Percentiles rank a stretch among this genome's conserved stretches.
phyloP scores from a whole-genome alignment of 1,284 basidiomycete species.

The Ceraceosorus bombacis region DNA sequence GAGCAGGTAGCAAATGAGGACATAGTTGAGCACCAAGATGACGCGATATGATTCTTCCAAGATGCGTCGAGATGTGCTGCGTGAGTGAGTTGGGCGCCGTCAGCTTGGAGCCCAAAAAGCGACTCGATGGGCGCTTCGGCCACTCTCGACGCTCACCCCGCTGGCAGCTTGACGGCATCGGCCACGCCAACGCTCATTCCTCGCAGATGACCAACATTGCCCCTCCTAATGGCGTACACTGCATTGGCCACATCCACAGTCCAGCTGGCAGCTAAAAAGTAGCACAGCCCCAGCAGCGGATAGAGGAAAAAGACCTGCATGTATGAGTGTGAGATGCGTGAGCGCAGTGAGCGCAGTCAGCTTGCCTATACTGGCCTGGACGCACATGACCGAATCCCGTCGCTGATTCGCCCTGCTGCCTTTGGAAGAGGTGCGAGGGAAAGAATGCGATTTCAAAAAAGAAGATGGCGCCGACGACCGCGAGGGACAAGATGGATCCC shows the following conservation, averaged over 20 bases:
- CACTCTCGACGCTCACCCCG: slow-evolving; percentile 5
- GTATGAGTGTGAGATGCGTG: slow-evolving; percentile 14
- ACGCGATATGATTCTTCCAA: slow-evolving; percentile 36
- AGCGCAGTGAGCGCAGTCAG: slow-evolving; percentile 1
- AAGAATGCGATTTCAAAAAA: slow-evolving; percentile 44
- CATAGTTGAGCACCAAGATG: slow-evolving; percentile 40
- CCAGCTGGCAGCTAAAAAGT: slow-evolving; percentile 43
- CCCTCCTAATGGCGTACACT: slow-evolving; percentile 27
- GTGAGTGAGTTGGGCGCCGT: neutral
- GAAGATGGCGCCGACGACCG: slow-evolving; percentile 34
- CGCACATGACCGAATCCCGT: neutral
- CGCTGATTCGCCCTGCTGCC: slow-evolving; percentile 10
- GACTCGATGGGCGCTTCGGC: slow-evolving; percentile 5
- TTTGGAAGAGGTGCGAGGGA: slow-evolving; percentile 32
- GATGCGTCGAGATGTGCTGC: slow-evolving; percentile 21
- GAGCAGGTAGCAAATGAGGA: slow-evolving; percentile 27
- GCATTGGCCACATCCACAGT: slow-evolving; percentile 42
- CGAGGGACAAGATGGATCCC: slow-evolving; percentile 36
- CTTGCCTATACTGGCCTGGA: neutral
- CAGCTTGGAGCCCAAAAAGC: too few relatives aligned
- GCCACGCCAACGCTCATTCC: slow-evolving; percentile 1
- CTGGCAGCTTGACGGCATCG: slow-evolving; percentile 3
- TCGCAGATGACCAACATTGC: slow-evolving; percentile 1
- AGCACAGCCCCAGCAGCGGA: slow-evolving; percentile 41
- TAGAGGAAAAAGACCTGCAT: slow-evolving; percentile 42